A percentile compares a stretch with the other conserved stretches of the same genome.
These are phyloP conservation scores for Hypoxylon trugodes DNA, from an alignment of 495 filamentous ascomycete genomes.

Conservation along the genomic window DNA sequence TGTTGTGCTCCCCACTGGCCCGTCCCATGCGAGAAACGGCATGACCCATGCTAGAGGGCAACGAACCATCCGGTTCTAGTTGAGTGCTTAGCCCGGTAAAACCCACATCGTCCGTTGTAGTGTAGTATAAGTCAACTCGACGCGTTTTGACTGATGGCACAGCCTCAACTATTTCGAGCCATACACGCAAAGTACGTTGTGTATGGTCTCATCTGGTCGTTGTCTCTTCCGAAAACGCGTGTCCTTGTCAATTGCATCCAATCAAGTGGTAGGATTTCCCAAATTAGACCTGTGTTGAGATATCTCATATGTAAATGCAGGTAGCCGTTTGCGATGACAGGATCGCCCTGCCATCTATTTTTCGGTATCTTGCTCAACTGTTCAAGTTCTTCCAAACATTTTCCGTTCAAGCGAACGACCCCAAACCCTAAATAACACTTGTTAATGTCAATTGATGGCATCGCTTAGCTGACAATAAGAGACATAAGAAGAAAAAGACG, in stretches of 20 bases:
- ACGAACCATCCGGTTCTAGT: conserved; percentile 10
- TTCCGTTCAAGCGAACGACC: no score
- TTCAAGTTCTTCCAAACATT: background rate
- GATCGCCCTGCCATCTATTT: conserved; percentile 10
- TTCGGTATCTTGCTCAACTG: background rate
- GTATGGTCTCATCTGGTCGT: no score
- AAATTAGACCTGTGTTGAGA: conserved; percentile 31
- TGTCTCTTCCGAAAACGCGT: conserved; percentile 17
- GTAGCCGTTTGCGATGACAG: conserved; percentile 21
- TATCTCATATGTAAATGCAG: conserved; percentile 13
- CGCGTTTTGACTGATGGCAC: conserved; percentile 4
- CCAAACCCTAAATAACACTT: no score
- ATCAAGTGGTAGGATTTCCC: conserved; percentile 18
- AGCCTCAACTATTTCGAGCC: conserved; percentile 10
- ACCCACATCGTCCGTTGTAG: conserved; percentile 2
- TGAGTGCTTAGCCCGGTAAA: conserved; percentile 16
- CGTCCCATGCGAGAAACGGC: conserved; percentile 15
- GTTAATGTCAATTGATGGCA: background rate
- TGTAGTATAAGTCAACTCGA: no score
- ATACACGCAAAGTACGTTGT: background rate
- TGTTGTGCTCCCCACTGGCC: conserved; percentile 18
- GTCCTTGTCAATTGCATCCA: conserved; percentile 11
- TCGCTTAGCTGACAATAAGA: background rate
- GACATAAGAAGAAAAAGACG: conserved; percentile 19
- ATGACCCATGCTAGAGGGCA: conserved; percentile 22